A percentile compares a stretch with the other conserved stretches of the same genome.
These are phyloP conservation scores for Fusarium tanahbumbuense DNA, from an alignment of 2,329 filamentous ascomycete genomes.

Conservation along the genomic window DNA sequence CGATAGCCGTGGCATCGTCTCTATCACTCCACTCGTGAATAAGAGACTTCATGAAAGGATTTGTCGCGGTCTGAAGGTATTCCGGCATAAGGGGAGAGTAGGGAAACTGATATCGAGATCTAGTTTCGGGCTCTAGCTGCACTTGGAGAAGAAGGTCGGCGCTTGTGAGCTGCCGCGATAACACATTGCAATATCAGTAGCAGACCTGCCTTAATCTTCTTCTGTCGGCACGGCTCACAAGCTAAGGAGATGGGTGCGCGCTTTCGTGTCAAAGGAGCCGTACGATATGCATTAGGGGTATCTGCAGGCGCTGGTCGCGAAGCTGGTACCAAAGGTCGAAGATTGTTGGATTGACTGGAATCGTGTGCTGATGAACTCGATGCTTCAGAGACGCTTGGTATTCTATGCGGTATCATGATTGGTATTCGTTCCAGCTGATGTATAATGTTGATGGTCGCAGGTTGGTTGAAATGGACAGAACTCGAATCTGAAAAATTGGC, in stretches of 20 bases:
- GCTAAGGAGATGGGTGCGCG: not conserved
- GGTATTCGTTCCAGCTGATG: not conserved
- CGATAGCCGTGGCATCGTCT: not conserved
- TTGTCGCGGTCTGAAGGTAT: not conserved
- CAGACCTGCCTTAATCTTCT: conserved; percentile 1
- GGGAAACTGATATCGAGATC: conserved; percentile 2
- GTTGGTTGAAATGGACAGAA: not conserved
- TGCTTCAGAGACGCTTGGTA: not conserved
- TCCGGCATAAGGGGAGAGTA: not conserved
- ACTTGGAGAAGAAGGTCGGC: conserved; percentile 21
- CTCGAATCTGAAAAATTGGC: too few species aligned
- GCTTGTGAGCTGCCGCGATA: not conserved
- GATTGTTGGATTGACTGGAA: accelerated
- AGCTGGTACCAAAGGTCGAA: not conserved
- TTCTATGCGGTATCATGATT: not conserved
- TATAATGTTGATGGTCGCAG: not conserved
- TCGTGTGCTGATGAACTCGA: not conserved
- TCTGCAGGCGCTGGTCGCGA: not conserved
- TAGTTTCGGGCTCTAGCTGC: conserved; percentile 6
- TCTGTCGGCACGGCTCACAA: conserved; percentile 7
- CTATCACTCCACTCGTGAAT: conserved; percentile 9
- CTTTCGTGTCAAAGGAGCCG: conserved; percentile 2
- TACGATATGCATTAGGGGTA: not conserved
- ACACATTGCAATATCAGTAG: not conserved
- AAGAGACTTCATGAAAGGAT: conserved; percentile 14